Base-by-base conservation (phyloP, 2,329 filamentous ascomycete species). In the Coleophoma crateriformis region DNA sequence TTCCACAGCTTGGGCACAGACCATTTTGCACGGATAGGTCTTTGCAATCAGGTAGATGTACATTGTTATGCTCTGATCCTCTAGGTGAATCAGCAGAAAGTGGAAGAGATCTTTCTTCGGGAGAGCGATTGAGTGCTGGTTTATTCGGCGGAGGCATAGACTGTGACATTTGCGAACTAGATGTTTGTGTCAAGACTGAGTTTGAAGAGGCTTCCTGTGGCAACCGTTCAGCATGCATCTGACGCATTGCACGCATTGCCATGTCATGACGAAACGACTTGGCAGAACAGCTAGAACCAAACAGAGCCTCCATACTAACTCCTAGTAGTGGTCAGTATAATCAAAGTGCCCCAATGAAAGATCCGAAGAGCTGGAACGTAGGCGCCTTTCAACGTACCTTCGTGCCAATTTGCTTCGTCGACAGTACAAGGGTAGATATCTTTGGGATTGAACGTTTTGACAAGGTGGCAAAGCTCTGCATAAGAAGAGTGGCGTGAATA, bases 401-500 rank as follows among this genome's bases (percentile, higher is more conserved):
- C 72, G 27, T 71, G 70, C 90, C 90, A 96, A 1, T 70, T 69
- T 0, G 66, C 59, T 14, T 76, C 67, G 52, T 89, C 77, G 2
- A 86, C 81, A 0, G 90, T 95, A 61, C 90, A 96, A 0, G 91
- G 90, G 72, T 86, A 87, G 2, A 96, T 73, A 58, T 96, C 90
- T 42, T 70, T 80, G 0, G 90, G 90, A 27, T 71, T 78, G 58
- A 96, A 87, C 0, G 75, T 72, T 3, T 72, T 64, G 1, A 96
- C 74, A 1, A 96, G 70, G 47, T 82, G 69, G 54, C 88, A 86
- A 3, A 95, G 76, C 64, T 96, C 92, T 0, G 74, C 71, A 52
- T 94, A 92, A 0, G 89, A 95, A 0, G 92, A 95, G 66, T 97
- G 92, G 1, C 92, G 80, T 0, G 92, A 92, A 62, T 91, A 96